Percentiles rank a stretch among this genome's conserved stretches.
Conservation (phyloP, 2,329 filamentous ascomycete species). For the Ophiostoma ulmi region DNA sequence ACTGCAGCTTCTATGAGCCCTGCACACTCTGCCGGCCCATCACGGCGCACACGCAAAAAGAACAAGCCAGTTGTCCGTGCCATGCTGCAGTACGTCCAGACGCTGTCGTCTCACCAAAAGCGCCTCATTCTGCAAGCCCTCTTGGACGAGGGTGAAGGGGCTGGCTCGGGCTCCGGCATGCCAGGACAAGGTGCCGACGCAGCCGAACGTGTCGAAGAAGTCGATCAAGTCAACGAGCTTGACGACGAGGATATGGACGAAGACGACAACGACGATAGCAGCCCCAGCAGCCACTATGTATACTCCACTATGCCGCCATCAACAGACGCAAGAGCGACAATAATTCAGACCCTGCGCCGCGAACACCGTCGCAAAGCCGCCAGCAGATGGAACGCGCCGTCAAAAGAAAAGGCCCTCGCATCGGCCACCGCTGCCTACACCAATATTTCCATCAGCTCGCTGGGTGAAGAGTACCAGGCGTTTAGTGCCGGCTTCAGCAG, state of each 20-base stretch:
- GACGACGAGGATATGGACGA: background rate
- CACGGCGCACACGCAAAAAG: slow-evolving; percentile 13
- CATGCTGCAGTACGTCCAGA: slow-evolving; percentile 24
- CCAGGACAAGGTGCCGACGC: background rate
- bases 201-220: slow-evolving; percentile 17
- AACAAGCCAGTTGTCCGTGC: slow-evolving; percentile 20
- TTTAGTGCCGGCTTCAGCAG: background rate
- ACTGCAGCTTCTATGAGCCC: background rate
- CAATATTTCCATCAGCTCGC: background rate
- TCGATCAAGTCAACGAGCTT: background rate
- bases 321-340: background rate
- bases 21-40: background rate
- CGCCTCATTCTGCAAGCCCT: slow-evolving; percentile 21
- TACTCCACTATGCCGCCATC: background rate
- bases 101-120: slow-evolving; percentile 24
- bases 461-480: background rate
- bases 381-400: background rate
- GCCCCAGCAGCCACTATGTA: background rate
- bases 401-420: background rate
- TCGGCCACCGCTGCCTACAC: slow-evolving; percentile 6
- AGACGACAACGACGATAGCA: background rate
- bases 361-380: background rate
- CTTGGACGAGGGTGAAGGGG: slow-evolving; percentile 7
- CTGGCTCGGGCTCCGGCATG: background rate
- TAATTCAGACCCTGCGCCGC: background rate